These are phyloP conservation scores for Yamadazyma taylorii DNA, from an alignment of 1,139 yeast genomes.

Conservation along the genomic window DNA sequence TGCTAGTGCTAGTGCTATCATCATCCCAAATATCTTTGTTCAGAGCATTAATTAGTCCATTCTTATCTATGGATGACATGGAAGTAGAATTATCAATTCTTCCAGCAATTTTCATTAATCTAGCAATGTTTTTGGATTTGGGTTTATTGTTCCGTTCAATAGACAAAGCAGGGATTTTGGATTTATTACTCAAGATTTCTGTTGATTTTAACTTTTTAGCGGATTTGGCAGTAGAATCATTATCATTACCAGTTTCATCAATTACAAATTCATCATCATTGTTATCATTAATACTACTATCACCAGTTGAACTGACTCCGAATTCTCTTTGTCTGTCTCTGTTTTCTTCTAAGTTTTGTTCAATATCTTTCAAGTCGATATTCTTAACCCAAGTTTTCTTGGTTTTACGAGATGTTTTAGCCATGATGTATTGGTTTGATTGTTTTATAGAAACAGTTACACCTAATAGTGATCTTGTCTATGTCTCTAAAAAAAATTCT, in stretches of 20 bases:
- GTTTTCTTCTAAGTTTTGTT: constrained; percentile 63
- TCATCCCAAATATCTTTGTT: constrained; percentile 70
- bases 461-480: too few species aligned
- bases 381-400: constrained; percentile 96
- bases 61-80: constrained; percentile 55
- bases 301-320: constrained; percentile 36
- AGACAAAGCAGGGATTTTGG: constrained; percentile 71
- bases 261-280: constrained; percentile 59
- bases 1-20: constrained; percentile 11
- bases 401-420: constrained; percentile 70
- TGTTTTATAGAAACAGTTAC: too few species aligned
- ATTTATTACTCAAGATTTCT: constrained; percentile 74
- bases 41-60: constrained; percentile 56
- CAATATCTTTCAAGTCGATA: constrained; percentile 80
- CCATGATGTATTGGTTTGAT: too few species aligned
- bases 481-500: too few species aligned
- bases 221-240: constrained; percentile 13
- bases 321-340: constrained; percentile 67
- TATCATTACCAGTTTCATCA: constrained; percentile 44
- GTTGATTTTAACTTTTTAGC: constrained; percentile 58
- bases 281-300: constrained; percentile 36
- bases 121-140: constrained; percentile 62
- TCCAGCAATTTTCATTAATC: constrained; percentile 79
- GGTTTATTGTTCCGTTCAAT: constrained; percentile 33
- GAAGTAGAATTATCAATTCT: constrained; percentile 64